phyloP scores from a whole-genome alignment of 1,139 yeast species.

The Scheffersomyces stambukii region DNA sequence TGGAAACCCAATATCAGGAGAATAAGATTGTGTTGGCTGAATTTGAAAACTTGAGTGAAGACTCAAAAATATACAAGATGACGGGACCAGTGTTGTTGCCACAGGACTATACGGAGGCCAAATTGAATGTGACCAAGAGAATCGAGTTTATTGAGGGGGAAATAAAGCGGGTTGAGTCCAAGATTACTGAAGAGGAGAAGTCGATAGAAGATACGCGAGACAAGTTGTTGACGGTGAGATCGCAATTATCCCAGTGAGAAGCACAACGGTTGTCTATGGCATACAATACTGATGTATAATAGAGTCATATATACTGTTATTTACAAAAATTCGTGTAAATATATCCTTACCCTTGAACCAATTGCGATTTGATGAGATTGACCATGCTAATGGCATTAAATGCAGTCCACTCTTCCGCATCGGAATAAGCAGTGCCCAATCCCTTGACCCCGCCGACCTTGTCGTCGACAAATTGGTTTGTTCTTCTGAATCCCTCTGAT shows the following conservation, averaged over 20 bases:
- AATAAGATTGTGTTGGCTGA: conserved; percentile 88
- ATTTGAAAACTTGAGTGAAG: conserved; percentile 55
- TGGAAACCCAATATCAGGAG: conserved; percentile 83
- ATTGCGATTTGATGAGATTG: conserved; percentile 68
- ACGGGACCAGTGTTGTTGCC: conserved; percentile 92
- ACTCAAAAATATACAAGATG: conserved; percentile 75
- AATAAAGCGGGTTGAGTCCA: conserved; percentile 63
- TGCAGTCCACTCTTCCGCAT: conserved; percentile 68
- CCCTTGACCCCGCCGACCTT: conserved; percentile 52
- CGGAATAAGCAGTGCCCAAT: conserved; percentile 57
- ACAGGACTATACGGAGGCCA: conserved; percentile 80
- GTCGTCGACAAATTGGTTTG: conserved; percentile 61
- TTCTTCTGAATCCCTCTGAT: conserved; percentile 51
- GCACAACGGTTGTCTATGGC: too few relatives aligned
- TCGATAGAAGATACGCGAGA: conserved; percentile 47
- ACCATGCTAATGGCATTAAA: conserved; percentile 65
- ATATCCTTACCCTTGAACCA: conserved; percentile 52
- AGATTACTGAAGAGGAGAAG: conserved; percentile 50
- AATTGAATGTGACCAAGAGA: conserved; percentile 77
- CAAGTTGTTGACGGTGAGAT: conserved; percentile 42
- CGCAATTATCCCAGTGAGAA: conserved; percentile 13
- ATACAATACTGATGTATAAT: too few relatives aligned
- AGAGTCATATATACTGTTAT: conserved; percentile 1
- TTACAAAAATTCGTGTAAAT: neutral
- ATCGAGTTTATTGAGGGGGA: conserved; percentile 81